Base-by-base conservation (phyloP, 257 asterid genomes). In the Salvia miltiorrhiza region DNA sequence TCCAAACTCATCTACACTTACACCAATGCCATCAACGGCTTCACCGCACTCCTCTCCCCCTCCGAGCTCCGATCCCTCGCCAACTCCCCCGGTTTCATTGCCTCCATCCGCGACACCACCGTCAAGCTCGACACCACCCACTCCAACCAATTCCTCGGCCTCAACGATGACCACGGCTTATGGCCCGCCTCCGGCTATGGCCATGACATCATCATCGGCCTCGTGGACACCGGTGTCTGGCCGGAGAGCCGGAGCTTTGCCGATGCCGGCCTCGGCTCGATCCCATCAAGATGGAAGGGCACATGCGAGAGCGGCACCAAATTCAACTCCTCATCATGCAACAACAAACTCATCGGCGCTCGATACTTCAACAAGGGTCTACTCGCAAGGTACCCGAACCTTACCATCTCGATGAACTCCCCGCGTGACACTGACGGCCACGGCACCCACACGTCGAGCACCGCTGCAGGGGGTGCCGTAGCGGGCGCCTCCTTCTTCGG, bases 391-490 rank as follows among this genome's bases (percentile, higher is more conserved):
- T 57, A 47, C 23, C 95, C 87, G 2, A 83, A 81, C 67, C 24
- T 84, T 54, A 86, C 86, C 11, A 79, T 86, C 12, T 53, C 88
- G 0, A 84, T 88, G 90, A 82, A 88, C 37, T 86, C 91, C 0
- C 53, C 88, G 0, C 90, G 93, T 0, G 96, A 89, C 54, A 81
- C 85, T 0, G 84, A 87, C 0, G 96, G 96, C 9, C 96, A 89
- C 44, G 95, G 95, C 4, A 87, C 95, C 1, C 97, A 90, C 57
- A 88, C 95, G 6, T 88, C 97, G 0, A 75, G 93, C 47, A 90
- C 96, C 0, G 96, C 94, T 0, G 89, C 84, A 1, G 97, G 97
- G 14, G 72, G 57, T 32, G 57, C 53, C 5, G 90, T 83, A 0
- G 79, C 78, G 23, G 78, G 74, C n/a, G 95, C 87, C 1, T 71